Conservation (phyloP, 2,329 filamentous ascomycete genomes). For the Microcyclospora tardicrescens region DNA sequence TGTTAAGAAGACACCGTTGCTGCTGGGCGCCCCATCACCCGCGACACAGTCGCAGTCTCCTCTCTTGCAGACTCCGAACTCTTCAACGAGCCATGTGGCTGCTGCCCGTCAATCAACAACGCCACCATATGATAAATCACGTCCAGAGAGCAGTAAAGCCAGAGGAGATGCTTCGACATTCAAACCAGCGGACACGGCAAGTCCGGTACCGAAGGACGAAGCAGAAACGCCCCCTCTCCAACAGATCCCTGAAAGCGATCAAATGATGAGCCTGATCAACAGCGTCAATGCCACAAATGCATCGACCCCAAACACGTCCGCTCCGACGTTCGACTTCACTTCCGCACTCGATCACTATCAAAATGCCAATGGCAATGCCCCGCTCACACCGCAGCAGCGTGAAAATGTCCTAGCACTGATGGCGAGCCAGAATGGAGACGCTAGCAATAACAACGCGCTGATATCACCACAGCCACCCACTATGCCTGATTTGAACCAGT, state of each 20-base stretch:
- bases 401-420: slow-evolving; percentile 36
- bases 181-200: slow-evolving; percentile 6
- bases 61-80: neutral
- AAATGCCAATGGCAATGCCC: slow-evolving; percentile 31
- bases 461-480: slow-evolving; percentile 42
- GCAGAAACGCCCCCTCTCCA: slow-evolving; percentile 24
- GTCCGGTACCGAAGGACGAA: slow-evolving; percentile 29
- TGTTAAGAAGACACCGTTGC: slow-evolving; percentile 16
- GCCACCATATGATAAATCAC: slow-evolving; percentile 12
- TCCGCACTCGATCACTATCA: slow-evolving; percentile 36
- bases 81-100: no score
- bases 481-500: slow-evolving; percentile 46
- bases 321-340: slow-evolving; percentile 32
- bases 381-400: slow-evolving; percentile 35
- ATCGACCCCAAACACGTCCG: slow-evolving; percentile 18
- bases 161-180: neutral
- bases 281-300: slow-evolving; percentile 28
- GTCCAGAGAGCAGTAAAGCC: slow-evolving; percentile 6
- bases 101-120: slow-evolving; percentile 7
- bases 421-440: slow-evolving; percentile 29
- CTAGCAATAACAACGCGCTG: slow-evolving; percentile 41
- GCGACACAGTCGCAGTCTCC: neutral
- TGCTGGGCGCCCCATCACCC: slow-evolving; percentile 7
- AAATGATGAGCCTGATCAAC: slow-evolving; percentile 40
- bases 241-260: slow-evolving; percentile 29